Conservation (phyloP, 306 rosid species). For the Astragalus membranaceus region DNA sequence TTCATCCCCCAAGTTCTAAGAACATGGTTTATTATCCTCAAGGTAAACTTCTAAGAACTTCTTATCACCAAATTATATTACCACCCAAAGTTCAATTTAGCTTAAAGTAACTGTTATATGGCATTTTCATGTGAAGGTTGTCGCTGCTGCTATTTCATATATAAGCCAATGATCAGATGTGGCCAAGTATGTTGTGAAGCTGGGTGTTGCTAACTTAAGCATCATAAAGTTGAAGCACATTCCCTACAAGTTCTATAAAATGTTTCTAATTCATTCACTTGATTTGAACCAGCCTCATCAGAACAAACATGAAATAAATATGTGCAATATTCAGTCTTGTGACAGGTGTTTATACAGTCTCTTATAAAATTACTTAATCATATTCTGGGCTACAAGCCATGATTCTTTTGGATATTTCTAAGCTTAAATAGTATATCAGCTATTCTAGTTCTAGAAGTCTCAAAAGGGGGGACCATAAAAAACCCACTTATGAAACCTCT, state of each 20-base stretch:
- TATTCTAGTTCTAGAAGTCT: slow-evolving; percentile 26
- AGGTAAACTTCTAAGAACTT: background rate
- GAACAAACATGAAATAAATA: slow-evolving; percentile 11
- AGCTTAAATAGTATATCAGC: slow-evolving; percentile 27
- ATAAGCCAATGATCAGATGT: slow-evolving; percentile 15
- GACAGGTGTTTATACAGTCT: slow-evolving; percentile 12
- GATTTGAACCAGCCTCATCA: background rate
- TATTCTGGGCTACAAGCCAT: slow-evolving; percentile 25
- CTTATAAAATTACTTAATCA: slow-evolving; percentile 26
- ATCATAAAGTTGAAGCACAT: background rate
- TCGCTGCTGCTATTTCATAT: slow-evolving; percentile 25
- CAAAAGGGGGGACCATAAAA: slow-evolving; percentile 44
- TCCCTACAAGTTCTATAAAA: background rate
- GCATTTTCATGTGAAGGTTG: slow-evolving; percentile 20
- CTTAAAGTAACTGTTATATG: background rate
- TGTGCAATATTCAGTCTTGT: slow-evolving; percentile 15
- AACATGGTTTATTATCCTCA: slow-evolving; percentile 30
- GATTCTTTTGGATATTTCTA: slow-evolving; percentile 32
- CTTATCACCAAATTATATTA: background rate
- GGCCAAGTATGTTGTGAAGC: slow-evolving; percentile 20
- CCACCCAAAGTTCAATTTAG: background rate
- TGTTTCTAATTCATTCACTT: background rate
- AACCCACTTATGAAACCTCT: slow-evolving; percentile 43
- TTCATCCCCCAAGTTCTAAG: slow-evolving; percentile 2
- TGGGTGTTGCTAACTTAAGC: slow-evolving; percentile 16